Percentiles rank a stretch among this genome's conserved stretches.
These are phyloP conservation scores for Verticillium isaacii DNA, from an alignment of 2,329 filamentous ascomycete genomes.

Conservation along the genomic window DNA sequence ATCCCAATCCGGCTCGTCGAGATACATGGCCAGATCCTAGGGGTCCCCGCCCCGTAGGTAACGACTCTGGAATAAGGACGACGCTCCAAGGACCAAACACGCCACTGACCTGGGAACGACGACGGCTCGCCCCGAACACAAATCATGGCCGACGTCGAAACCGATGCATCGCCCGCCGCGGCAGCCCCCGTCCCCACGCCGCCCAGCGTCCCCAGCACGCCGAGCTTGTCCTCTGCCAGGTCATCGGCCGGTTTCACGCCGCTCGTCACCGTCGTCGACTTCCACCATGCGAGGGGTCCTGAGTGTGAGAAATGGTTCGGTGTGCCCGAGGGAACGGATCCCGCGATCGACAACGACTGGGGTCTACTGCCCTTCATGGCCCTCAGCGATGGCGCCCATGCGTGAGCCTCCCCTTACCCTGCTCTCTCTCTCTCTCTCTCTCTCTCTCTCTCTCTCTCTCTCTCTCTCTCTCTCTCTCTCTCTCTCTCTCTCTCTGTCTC, in stretches of 20 bases:
- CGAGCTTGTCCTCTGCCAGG: slow-evolving; percentile 17
- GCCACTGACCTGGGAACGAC: not conserved
- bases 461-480: no score
- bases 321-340: slow-evolving; percentile 66
- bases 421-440: no score
- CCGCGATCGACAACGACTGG: slow-evolving; percentile 84
- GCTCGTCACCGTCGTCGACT: slow-evolving; percentile 75
- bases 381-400: slow-evolving; percentile 89
- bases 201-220: slow-evolving; percentile 10
- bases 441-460: no score
- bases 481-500: no score
- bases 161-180: slow-evolving; percentile 5
- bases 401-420: slow-evolving; percentile 48
- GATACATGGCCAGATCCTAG: not conserved
- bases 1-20: not conserved
- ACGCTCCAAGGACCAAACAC: not conserved
- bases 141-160: slow-evolving; percentile 11
- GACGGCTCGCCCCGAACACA: not conserved
- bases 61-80: not conserved
- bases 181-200: slow-evolving; percentile 9
- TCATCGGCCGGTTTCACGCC: slow-evolving; percentile 47
- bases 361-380: slow-evolving; percentile 92
- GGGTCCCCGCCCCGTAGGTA: not conserved
- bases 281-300: slow-evolving; percentile 81
- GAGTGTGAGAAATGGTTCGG: slow-evolving; percentile 94